Percentiles rank a stretch among this genome's conserved stretches.
These are phyloP conservation scores for Colletotrichum sublineola DNA, from an alignment of 2,329 filamentous ascomycete species.

Conservation along the genomic window DNA sequence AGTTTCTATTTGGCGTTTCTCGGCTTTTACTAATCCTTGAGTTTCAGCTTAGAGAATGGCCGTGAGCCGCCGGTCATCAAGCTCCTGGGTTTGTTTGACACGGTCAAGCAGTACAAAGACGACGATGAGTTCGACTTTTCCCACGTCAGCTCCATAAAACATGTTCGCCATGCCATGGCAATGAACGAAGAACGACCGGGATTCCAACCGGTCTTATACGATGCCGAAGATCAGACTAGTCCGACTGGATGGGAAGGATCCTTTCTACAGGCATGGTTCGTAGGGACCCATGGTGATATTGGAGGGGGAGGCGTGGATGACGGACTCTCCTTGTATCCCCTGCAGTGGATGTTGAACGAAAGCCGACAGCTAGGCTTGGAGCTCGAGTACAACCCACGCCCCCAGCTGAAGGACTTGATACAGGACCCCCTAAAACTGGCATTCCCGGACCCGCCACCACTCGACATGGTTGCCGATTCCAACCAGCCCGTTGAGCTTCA, in stretches of 20 bases:
- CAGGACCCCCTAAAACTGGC: constrained; percentile 42
- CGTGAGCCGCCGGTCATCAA: constrained; percentile 49
- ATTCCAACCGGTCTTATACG: constrained; percentile 27
- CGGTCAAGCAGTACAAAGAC: constrained; percentile 48
- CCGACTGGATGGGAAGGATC: constrained; percentile 44
- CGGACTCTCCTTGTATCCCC: constrained; percentile 55
- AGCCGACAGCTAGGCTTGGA: constrained; percentile 49
- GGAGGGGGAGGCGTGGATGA: constrained; percentile 53
- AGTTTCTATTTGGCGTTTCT: neutral
- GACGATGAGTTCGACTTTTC: constrained; percentile 48
- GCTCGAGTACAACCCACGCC: constrained; percentile 42
- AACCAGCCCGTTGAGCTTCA: neutral
- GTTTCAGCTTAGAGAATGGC: constrained; percentile 35
- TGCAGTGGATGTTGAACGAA: constrained; percentile 59
- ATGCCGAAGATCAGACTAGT: constrained; percentile 39
- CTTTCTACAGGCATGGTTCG: constrained; percentile 56
- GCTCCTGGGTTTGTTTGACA: constrained; percentile 55
- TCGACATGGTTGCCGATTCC: neutral
- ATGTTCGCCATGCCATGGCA: constrained; percentile 55
- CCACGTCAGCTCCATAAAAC: constrained; percentile 51
- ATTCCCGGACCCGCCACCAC: constrained; percentile 2
- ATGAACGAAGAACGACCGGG: constrained; percentile 53
- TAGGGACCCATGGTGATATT: constrained; percentile 54
- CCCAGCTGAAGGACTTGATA: constrained; percentile 7
- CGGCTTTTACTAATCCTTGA: neutral